Percentiles rank a stretch among this genome's conserved stretches.
Evolutionary conservation across 768 basidiomycete genomes (phyloP).

Genomic region (Pilatotrama ljubarskyi): DNA sequence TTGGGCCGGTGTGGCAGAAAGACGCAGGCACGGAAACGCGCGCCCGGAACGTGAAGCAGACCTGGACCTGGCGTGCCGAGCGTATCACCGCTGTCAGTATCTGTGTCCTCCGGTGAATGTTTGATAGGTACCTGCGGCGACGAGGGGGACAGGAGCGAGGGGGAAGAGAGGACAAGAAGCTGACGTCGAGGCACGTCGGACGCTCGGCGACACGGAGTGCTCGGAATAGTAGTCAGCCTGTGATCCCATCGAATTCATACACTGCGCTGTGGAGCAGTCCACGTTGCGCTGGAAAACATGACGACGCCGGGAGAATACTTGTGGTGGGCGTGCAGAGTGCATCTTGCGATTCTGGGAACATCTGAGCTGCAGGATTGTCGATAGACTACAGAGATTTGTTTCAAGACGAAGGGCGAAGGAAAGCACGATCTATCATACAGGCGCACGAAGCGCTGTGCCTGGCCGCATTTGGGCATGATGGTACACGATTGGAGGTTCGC

Average conservation of each 20-base stretch:
- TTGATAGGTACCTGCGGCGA: constrained; percentile 12
- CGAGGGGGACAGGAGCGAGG: constrained; percentile 3
- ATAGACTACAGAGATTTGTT: neutral
- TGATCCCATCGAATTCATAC: neutral
- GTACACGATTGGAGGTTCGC: constrained; percentile 2
- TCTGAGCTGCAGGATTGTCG: neutral
- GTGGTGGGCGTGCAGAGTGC: too few species aligned
- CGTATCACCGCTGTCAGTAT: constrained; percentile 18
- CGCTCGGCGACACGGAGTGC: constrained; percentile 5
- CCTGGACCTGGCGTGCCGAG: constrained; percentile 8
- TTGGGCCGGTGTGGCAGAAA: constrained; percentile 7
- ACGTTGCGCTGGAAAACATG: neutral
- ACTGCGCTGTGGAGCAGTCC: neutral
- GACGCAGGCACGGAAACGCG: neutral
- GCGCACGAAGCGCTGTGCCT: neutral
- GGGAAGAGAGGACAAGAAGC: constrained; percentile 4
- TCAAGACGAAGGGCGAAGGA: neutral
- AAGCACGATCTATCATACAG: neutral
- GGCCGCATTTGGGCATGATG: neutral
- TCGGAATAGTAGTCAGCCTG: constrained; percentile 17
- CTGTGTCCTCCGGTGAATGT: constrained; percentile 2
- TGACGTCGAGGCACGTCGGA: constrained; percentile 9
- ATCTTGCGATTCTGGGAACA: neutral
- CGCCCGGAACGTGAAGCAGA: neutral
- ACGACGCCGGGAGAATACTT: neutral